Evolutionary conservation across 495 filamentous ascomycete species (phyloP).

Genomic region (Penicillium lagena): DNA sequence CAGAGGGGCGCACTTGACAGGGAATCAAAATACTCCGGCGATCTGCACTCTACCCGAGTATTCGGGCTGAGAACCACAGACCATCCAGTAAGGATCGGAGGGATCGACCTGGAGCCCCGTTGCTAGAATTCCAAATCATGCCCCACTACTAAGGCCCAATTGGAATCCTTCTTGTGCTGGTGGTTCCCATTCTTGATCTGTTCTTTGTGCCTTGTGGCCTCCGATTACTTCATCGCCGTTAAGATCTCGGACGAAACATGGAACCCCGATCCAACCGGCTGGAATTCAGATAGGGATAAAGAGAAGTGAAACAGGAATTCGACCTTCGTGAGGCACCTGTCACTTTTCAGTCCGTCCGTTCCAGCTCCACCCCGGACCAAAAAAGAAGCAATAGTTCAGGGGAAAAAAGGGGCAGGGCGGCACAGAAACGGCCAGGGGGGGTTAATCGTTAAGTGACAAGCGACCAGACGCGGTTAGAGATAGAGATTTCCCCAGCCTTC

Average conservation of each 20-base stretch:
- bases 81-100: conserved; percentile 20
- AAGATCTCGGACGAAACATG: too few species aligned
- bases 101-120: conserved; percentile 27
- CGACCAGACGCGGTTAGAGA: conserved; percentile 17
- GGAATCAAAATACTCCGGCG: conserved; percentile 14
- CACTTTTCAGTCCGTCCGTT: neutral
- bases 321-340: neutral
- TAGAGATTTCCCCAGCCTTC: conserved; percentile 11
- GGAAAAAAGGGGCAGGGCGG: neutral
- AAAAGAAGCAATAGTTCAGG: neutral
- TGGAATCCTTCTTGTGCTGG: neutral
- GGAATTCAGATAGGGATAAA: too few species aligned
- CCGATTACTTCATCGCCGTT: too few species aligned
- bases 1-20: too few species aligned
- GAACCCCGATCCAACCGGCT: too few species aligned
- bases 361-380: neutral
- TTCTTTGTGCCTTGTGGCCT: neutral
- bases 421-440: conserved; percentile 11
- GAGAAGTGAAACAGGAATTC: neutral
- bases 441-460: conserved; percentile 14
- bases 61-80: conserved; percentile 19
- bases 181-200: neutral
- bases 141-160: neutral
- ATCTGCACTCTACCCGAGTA: conserved; percentile 25
- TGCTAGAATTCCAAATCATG: conserved; percentile 29